These are phyloP conservation scores for Daldinia concentrica DNA, from an alignment of 495 filamentous ascomycete species.

Conservation along the genomic window DNA sequence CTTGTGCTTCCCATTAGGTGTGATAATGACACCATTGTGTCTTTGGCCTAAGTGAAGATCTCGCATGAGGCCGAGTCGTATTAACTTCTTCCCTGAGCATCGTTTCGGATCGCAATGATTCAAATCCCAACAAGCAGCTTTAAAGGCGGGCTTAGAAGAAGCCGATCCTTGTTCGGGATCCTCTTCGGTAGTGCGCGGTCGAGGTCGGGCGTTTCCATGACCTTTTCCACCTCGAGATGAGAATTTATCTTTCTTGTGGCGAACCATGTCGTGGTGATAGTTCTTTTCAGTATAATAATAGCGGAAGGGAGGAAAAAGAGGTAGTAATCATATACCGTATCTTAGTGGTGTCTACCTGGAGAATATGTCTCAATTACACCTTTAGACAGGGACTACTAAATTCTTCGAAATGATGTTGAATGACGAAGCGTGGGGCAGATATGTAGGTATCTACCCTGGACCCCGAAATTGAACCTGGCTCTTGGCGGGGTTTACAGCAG, in stretches of 20 bases:
- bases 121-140: conserved; percentile 96
- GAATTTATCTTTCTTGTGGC: conserved; percentile 93
- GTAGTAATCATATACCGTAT: neutral
- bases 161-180: conserved; percentile 50
- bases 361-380: neutral
- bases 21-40: conserved; percentile 89
- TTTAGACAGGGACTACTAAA: neutral
- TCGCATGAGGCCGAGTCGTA: conserved; percentile 91
- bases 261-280: conserved; percentile 68
- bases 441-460: conserved; percentile 21
- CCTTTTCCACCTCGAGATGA: conserved; percentile 72
- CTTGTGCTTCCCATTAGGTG: conserved; percentile 87
- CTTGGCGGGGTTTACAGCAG: neutral
- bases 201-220: conserved; percentile 56
- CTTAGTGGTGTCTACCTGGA: neutral
- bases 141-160: conserved; percentile 70
- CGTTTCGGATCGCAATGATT: conserved; percentile 97
- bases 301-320: neutral
- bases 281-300: neutral
- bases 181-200: conserved; percentile 39
- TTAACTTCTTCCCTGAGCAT: conserved; percentile 93
- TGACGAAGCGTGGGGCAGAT: conserved; percentile 32
- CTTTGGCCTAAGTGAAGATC: conserved; percentile 91
- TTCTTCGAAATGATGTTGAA: conserved; percentile 17
- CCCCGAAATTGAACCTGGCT: conserved; percentile 3